phyloP scores from a whole-genome alignment of 495 filamentous ascomycete genomes.

The Saxophila tyrrhenica region DNA sequence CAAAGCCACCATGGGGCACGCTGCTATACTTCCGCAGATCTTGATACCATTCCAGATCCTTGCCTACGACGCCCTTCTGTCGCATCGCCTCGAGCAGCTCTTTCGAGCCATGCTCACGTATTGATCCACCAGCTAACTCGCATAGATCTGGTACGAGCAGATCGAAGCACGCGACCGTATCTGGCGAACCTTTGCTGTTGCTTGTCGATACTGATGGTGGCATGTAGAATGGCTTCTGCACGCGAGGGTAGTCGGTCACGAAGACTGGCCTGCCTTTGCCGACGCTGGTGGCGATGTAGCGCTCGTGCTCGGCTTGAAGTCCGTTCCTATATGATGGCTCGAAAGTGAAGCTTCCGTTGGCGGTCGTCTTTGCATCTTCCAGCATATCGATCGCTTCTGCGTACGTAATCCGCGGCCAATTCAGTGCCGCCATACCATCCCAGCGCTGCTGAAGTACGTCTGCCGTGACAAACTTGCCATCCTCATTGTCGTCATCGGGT shows the following conservation, averaged over 20 bases:
- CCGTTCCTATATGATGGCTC: slow-evolving; percentile 59
- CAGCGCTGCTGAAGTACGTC: slow-evolving; percentile 56
- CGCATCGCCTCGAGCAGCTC: slow-evolving; percentile 66
- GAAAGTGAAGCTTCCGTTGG: slow-evolving; percentile 46
- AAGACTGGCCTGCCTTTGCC: slow-evolving; percentile 64
- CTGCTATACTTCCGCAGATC: slow-evolving; percentile 88
- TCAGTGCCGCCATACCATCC: slow-evolving; percentile 47
- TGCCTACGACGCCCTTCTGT: slow-evolving; percentile 34
- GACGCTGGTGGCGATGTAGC: slow-evolving; percentile 63
- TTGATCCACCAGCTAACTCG: slow-evolving; percentile 83
- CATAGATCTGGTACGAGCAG: slow-evolving; percentile 80
- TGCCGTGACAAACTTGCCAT: slow-evolving; percentile 20
- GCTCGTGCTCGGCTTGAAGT: slow-evolving; percentile 87
- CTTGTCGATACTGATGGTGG: slow-evolving; percentile 34
- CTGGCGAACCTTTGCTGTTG: not conserved
- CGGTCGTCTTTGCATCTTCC: slow-evolving; percentile 41
- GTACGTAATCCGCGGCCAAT: slow-evolving; percentile 83
- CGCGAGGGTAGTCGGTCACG: slow-evolving; percentile 79
- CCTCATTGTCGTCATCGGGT: slow-evolving; percentile 24
- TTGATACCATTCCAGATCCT: slow-evolving; percentile 75
- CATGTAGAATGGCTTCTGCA: slow-evolving; percentile 97
- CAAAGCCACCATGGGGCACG: slow-evolving; percentile 93
- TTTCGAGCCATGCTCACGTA: slow-evolving; percentile 77
- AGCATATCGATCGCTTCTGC: slow-evolving; percentile 61
- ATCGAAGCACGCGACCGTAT: slow-evolving; percentile 88